A percentile compares a stretch with the other conserved stretches of the same genome.
Conservation (phyloP, 768 basidiomycete species). For the Lentinula boryana region DNA sequence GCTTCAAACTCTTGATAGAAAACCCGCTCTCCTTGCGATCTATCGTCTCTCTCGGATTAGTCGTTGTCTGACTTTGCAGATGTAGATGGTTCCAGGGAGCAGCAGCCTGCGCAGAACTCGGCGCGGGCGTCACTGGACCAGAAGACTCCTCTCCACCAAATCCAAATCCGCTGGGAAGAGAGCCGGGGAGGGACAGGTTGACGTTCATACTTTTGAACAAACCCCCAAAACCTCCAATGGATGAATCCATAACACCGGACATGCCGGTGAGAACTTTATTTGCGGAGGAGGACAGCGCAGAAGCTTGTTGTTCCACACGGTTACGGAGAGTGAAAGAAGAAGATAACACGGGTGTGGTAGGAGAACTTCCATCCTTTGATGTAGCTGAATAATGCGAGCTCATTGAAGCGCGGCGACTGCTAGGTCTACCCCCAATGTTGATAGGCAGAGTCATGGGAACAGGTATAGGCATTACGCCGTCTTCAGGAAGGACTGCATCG, state of each 20-base stretch:
- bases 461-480: constrained; percentile 1
- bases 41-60: constrained; percentile 21
- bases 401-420: not conserved
- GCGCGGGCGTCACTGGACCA: constrained; percentile 14
- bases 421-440: not conserved
- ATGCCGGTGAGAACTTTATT: constrained; percentile 76
- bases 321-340: constrained; percentile 28
- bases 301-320: constrained; percentile 75
- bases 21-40: constrained; percentile 74
- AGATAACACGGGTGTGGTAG: not conserved
- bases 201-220: constrained; percentile 54
- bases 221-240: constrained; percentile 47
- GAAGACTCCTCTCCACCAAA: constrained; percentile 11
- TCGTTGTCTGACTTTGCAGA: not conserved
- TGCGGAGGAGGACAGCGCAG: constrained; percentile 77
- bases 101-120: constrained; percentile 21
- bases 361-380: not conserved
- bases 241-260: constrained; percentile 84
- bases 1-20: constrained; percentile 75
- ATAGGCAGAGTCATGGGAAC: constrained; percentile 2
- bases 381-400: not conserved
- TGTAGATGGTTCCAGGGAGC: constrained; percentile 30
- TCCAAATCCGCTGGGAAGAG: constrained; percentile 18
- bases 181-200: constrained; percentile 55
- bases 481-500: not conserved